Evolutionary conservation across 2,329 filamentous ascomycete species (phyloP).

Genomic region (Zymoseptoria brevis): DNA sequence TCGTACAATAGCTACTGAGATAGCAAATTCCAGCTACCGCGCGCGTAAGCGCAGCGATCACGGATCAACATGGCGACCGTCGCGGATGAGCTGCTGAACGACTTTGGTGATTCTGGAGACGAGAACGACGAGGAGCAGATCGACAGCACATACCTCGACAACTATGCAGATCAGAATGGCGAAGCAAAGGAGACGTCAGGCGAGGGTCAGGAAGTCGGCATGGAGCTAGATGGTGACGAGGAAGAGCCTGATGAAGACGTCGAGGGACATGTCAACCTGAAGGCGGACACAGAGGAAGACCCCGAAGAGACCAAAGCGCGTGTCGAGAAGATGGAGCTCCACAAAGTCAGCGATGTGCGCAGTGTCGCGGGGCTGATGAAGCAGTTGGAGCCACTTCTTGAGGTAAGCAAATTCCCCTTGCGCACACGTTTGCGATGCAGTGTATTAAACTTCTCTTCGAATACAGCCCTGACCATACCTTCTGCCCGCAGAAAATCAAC

Average conservation of each 20-base stretch:
- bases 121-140: constrained; percentile 55
- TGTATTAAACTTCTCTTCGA: constrained; percentile 57
- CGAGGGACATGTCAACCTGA: constrained; percentile 22
- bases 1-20: neutral
- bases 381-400: constrained; percentile 68
- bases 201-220: constrained; percentile 30
- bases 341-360: constrained; percentile 66
- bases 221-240: constrained; percentile 49
- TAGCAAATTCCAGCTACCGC: neutral
- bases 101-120: constrained; percentile 79
- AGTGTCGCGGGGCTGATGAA: constrained; percentile 75
- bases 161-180: constrained; percentile 16
- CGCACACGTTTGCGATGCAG: constrained; percentile 25
- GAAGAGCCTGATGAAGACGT: constrained; percentile 23
- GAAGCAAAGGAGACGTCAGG: constrained; percentile 35
- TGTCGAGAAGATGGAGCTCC: constrained; percentile 74
- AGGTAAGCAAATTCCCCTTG: constrained; percentile 53
- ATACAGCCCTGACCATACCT: constrained; percentile 61
- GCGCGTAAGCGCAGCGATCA: constrained; percentile 7
- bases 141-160: constrained; percentile 21
- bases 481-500: constrained; percentile 63
- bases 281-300: constrained; percentile 49
- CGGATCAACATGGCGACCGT: constrained; percentile 66
- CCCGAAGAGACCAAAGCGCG: constrained; percentile 66
- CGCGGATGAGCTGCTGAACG: constrained; percentile 84